These are phyloP conservation scores for Hypericum androsaemum DNA, from an alignment of 345 rosid genomes.

Conservation along the genomic window DNA sequence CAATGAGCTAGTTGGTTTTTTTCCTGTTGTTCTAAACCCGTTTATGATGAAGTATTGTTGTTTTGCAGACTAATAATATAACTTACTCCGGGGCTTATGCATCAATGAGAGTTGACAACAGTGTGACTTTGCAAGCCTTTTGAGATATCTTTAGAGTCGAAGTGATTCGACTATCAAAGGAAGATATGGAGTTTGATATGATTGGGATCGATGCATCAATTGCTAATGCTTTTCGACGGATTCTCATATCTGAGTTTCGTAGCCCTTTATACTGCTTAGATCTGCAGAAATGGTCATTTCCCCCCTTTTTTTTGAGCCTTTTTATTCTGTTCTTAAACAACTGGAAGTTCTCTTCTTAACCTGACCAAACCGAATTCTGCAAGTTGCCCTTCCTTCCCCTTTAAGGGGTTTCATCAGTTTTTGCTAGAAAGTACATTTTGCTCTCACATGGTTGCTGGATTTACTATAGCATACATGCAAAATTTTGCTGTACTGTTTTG, in stretches of 20 bases:
- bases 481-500: too few relatives aligned
- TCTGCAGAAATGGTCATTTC: neutral
- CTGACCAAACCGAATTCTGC: too few relatives aligned
- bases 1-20: neutral
- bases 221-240: conserved; percentile 89
- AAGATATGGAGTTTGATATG: conserved; percentile 80
- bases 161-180: conserved; percentile 33
- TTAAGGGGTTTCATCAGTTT: too few relatives aligned
- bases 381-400: too few relatives aligned
- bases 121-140: conserved; percentile 42
- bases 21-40: neutral
- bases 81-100: conserved; percentile 81
- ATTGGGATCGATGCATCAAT: conserved; percentile 70
- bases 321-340: too few relatives aligned
- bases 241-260: conserved; percentile 80
- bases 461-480: too few relatives aligned
- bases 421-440: too few relatives aligned
- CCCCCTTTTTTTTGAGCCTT: neutral
- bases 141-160: conserved; percentile 47
- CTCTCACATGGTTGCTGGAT: too few relatives aligned
- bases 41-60: conserved; percentile 9
- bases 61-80: conserved; percentile 48
- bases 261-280: neutral
- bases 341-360: too few relatives aligned
- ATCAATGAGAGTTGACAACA: conserved; percentile 58